A percentile compares a stretch with the other conserved stretches of the same genome.
Conservation (phyloP, 768 basidiomycete genomes). For the Suillus brevipes region DNA sequence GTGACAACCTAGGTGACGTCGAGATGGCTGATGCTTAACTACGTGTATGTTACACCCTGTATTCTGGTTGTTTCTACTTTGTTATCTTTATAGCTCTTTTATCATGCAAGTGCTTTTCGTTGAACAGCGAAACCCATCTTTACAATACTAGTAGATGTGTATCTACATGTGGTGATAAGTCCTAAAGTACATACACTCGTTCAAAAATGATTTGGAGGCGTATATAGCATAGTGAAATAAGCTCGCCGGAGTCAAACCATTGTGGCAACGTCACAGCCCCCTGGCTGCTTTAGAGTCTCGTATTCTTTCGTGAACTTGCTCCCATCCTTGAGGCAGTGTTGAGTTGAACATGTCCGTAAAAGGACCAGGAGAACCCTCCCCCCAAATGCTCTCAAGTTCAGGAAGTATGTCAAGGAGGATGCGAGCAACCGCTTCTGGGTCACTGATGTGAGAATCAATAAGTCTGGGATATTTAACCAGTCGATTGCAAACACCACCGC, state of each 20-base stretch:
- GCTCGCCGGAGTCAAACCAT: not conserved
- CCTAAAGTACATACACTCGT: not conserved
- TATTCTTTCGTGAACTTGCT: not conserved
- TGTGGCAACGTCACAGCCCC: not conserved
- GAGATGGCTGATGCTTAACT: constrained; percentile 49
- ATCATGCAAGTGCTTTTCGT: not conserved
- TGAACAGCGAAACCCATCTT: not conserved
- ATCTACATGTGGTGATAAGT: not conserved
- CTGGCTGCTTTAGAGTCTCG: not conserved
- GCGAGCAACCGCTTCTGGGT: constrained; percentile 3
- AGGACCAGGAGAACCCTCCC: not conserved
- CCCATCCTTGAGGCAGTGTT: not conserved
- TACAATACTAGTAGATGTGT: not conserved
- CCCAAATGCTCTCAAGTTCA: not conserved
- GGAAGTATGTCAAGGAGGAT: constrained; percentile 10
- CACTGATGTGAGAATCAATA: not conserved
- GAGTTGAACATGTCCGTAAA: not conserved
- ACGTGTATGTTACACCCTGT: not conserved
- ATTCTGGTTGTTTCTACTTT: not conserved
- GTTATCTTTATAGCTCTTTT: not conserved
- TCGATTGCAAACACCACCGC: constrained; percentile 7
- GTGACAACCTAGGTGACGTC: constrained; percentile 43
- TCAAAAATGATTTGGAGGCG: not conserved
- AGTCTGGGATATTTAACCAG: constrained; percentile 1
- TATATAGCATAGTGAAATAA: not conserved